Evolutionary conservation across 352 stramenopile species (phyloP).

Genomic region (Phytophthora fragariaefolia): DNA sequence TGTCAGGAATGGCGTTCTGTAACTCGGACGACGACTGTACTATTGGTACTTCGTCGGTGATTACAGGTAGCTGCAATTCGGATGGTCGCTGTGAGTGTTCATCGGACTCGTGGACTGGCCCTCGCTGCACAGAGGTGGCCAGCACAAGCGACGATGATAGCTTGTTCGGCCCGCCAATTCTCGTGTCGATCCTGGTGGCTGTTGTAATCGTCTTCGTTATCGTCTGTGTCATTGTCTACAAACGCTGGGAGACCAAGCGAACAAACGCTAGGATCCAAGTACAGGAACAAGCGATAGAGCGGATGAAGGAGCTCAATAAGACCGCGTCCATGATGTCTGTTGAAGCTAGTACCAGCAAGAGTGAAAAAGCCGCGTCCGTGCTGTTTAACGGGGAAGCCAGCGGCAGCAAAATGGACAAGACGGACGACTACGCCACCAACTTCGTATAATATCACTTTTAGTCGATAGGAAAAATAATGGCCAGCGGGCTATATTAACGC

Average conservation of each 20-base stretch:
- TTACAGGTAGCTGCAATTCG: slow-evolving; percentile 27
- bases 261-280: not conserved
- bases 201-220: slow-evolving; percentile 12
- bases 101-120: slow-evolving; percentile 22
- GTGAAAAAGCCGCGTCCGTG: slow-evolving; percentile 13
- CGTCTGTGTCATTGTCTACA: slow-evolving; percentile 13
- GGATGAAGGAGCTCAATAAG: slow-evolving; percentile 26
- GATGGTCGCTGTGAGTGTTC: slow-evolving; percentile 33
- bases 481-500: too few species aligned
- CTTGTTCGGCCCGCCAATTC: slow-evolving; percentile 27
- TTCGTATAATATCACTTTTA: slow-evolving; percentile 36
- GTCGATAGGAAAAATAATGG: too few species aligned
- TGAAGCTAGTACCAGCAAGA: slow-evolving; percentile 5
- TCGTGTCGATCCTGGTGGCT: slow-evolving; percentile 23
- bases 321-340: slow-evolving; percentile 26
- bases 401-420: slow-evolving; percentile 42
- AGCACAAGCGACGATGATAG: not conserved
- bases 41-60: slow-evolving; percentile 21
- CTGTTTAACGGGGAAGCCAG: not conserved
- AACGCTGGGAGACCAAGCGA: slow-evolving; percentile 11
- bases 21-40: slow-evolving; percentile 49
- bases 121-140: slow-evolving; percentile 15
- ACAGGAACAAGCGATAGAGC: slow-evolving; percentile 1
- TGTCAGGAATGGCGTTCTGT: slow-evolving; percentile 48
- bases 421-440: slow-evolving; percentile 41